Evolutionary conservation across 2,329 filamentous ascomycete genomes (phyloP), one percentile per base, ranked within the genome.

Genomic region (Xylaria sp.): DNA sequence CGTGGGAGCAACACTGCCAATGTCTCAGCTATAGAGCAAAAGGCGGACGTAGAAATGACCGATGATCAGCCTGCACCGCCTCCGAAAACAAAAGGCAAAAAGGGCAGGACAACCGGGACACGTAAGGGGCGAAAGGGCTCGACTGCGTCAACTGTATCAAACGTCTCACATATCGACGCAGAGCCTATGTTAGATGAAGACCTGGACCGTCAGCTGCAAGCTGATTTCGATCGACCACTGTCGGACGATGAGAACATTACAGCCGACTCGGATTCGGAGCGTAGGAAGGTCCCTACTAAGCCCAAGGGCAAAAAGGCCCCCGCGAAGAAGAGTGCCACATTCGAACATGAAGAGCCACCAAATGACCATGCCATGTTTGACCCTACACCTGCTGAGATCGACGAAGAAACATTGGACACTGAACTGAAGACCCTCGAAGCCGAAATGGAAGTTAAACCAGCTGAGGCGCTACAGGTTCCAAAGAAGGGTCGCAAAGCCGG

Each of bases 141-240:
- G 2, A 69, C 72, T 37, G 72, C 76, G 29, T 81, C 83, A 1
- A 78, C 77, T 29, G 72, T 75, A 0, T 73, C 75, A 1, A 65
- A 73, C 7, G 73, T 64, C 3, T 74, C 74, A 2, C 26, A 59
- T 34, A 67, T 65, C 2, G 69, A 74, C 4, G 65, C 75, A n/a
- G 72, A 72, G 16, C 70, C 71, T 4, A 71, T 82, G 9, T 79
- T 81, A 0, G 78, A 84, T 56, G 82, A 85, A 1, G 86, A 89
- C 58, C 80, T 90, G 37, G 85, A 90, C 47, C 80, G 81, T 19
- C 83, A 84, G 44, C 74, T 90, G 1, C 81, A 88, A 63, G 84
- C 82, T 2, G 87, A 88, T 52, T 76, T 90, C 8, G 82, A 87
- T 40, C 74, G 78, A 24, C 81, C 78, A 1, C 65, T 81, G 21